phyloP scores from a whole-genome alignment of 2,329 filamentous ascomycete species.

The Aphanocladium album region DNA sequence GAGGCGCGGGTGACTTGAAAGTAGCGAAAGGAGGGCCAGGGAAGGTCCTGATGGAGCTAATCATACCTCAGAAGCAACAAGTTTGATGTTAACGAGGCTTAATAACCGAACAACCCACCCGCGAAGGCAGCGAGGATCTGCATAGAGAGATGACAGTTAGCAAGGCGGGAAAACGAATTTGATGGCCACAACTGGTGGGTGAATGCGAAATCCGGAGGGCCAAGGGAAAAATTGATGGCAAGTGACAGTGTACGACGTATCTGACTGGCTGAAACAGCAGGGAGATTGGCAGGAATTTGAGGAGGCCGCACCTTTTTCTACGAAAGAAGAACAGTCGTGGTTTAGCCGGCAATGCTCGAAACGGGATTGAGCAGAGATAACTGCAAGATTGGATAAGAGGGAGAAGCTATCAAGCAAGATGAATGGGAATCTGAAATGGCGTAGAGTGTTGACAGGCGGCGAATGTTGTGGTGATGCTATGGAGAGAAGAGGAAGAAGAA shows the following conservation, averaged over 20 bases:
- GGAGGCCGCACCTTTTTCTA: conserved; percentile 3
- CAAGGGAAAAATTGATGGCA: neutral
- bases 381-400: conserved; percentile 33
- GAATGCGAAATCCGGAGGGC: neutral
- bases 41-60: neutral
- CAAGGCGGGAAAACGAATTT: neutral
- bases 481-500: conserved; percentile 26
- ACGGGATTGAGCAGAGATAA: neutral
- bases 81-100: conserved; percentile 25
- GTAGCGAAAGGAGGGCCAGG: neutral
- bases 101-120: conserved; percentile 27
- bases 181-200: no score
- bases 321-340: neutral
- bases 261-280: neutral
- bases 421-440: conserved; percentile 29
- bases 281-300: neutral
- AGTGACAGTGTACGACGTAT: neutral
- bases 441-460: conserved; percentile 37
- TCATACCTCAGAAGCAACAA: conserved; percentile 29
- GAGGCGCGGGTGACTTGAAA: no score
- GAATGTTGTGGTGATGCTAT: conserved; percentile 44
- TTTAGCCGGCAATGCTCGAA: neutral
- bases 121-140: conserved; percentile 26
- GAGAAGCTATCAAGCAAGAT: conserved; percentile 57
- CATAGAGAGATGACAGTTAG: neutral